phyloP scores from a whole-genome alignment of 1,139 yeast species.

The Yamadazyma dushanensis region DNA sequence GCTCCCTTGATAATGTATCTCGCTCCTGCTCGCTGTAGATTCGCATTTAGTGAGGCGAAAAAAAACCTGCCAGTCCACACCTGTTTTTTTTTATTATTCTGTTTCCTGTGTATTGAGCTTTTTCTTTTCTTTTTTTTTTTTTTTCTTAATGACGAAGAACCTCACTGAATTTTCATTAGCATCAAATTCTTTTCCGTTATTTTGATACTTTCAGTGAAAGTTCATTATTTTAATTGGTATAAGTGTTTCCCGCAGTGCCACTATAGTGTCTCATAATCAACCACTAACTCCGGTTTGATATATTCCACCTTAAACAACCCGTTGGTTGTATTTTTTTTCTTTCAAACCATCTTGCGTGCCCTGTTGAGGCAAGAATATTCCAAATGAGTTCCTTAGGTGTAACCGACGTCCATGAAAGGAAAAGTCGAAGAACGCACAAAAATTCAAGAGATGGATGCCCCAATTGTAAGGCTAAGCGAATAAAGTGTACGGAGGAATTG shows the following conservation, averaged over 20 bases:
- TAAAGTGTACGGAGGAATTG: constrained; percentile 46
- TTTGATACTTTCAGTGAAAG: background rate
- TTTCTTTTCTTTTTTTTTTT: background rate
- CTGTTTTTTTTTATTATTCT: background rate
- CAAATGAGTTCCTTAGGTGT: background rate
- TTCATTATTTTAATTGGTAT: too few relatives aligned
- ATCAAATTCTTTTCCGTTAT: background rate
- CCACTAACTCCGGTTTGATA: too few relatives aligned
- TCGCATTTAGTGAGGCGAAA: too few relatives aligned
- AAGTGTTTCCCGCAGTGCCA: too few relatives aligned
- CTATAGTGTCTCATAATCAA: too few relatives aligned
- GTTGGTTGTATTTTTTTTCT: background rate
- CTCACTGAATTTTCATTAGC: background rate
- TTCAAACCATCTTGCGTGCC: background rate
- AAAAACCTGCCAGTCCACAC: too few relatives aligned
- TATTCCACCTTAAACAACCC: too few relatives aligned
- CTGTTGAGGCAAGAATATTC: background rate
- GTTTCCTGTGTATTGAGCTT: background rate
- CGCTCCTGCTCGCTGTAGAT: too few relatives aligned
- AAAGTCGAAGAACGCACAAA: constrained; percentile 45
- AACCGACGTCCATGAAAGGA: constrained; percentile 23
- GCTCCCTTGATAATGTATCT: too few relatives aligned
- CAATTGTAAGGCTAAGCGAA: constrained; percentile 44
- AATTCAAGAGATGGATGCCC: constrained; percentile 51
- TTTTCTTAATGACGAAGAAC: background rate